Conservation (phyloP, 495 filamentous ascomycete genomes). For the Penicillium psychrofluorescens region DNA sequence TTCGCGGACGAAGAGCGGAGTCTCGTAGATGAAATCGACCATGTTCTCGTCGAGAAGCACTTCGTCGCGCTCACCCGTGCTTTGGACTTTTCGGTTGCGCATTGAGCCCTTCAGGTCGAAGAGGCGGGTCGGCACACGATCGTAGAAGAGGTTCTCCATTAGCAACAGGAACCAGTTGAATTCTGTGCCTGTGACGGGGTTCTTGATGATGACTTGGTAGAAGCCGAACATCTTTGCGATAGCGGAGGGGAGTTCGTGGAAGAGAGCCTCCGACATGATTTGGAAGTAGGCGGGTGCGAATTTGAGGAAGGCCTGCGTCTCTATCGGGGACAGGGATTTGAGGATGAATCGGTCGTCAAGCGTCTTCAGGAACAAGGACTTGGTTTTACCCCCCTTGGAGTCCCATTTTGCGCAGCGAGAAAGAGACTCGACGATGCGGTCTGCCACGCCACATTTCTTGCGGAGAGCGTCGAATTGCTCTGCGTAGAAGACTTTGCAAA, state of each 20-base stretch:
- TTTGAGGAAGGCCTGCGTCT: conserved; percentile 87
- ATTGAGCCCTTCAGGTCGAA: conserved; percentile 98
- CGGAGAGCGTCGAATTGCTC: conserved; percentile 96
- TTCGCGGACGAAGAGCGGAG: conserved; percentile 86
- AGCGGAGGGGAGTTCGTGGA: conserved; percentile 91
- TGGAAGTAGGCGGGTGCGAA: conserved; percentile 97
- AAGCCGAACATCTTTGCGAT: conserved; percentile 99
- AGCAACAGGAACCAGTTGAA: conserved; percentile 91
- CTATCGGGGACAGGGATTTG: conserved; percentile 80
- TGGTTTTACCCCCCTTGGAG: conserved; percentile 95
- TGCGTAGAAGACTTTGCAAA: conserved; percentile 96
- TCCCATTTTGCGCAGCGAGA: conserved; percentile 97
- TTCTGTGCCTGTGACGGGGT: conserved; percentile 82
- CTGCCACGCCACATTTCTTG: conserved; percentile 82
- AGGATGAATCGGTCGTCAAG: conserved; percentile 90
- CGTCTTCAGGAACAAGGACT: conserved; percentile 96
- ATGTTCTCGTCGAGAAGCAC: conserved; percentile 98
- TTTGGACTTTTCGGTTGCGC: conserved; percentile 93
- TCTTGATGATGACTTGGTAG: conserved; percentile 95
- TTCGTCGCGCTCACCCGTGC: conserved; percentile 90
- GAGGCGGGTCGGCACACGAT: conserved; percentile 81
- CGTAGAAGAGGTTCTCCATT: conserved; percentile 99
- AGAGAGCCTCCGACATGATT: conserved; percentile 92
- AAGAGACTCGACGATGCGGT: conserved; percentile 90
- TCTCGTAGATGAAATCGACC: conserved; percentile 98